phyloP scores from a whole-genome alignment of 1,139 yeast genomes.

The Hemisphaericaspora xylofermentans region DNA sequence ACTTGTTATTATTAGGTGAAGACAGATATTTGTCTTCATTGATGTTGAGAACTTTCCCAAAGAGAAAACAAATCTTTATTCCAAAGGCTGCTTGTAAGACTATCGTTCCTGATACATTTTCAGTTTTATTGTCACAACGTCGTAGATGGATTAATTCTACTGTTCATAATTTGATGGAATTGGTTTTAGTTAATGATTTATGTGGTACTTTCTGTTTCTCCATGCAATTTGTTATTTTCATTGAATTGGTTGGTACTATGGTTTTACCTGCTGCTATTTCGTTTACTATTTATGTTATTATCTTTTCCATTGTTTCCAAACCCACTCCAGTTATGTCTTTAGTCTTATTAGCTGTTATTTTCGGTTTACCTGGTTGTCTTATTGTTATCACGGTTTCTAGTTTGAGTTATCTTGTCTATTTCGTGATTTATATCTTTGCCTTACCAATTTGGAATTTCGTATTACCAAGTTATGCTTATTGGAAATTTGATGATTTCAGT shows the following conservation, averaged over 20 bases:
- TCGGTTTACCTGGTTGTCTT: conserved; percentile 87
- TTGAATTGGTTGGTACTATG: conserved; percentile 87
- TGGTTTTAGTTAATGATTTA: conserved; percentile 81
- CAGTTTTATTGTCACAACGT: conserved; percentile 85
- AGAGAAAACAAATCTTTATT: conserved; percentile 86
- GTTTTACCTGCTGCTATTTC: conserved; percentile 91
- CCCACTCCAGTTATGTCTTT: conserved; percentile 86
- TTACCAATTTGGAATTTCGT: conserved; percentile 95
- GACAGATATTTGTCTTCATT: conserved; percentile 86
- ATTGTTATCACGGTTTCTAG: conserved; percentile 89
- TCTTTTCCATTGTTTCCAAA: conserved; percentile 69
- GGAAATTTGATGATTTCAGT: conserved; percentile 97
- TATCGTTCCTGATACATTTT: conserved; percentile 80
- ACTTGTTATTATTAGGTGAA: conserved; percentile 85
- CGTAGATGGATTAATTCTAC: conserved; percentile 99
- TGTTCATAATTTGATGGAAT: conserved; percentile 90
- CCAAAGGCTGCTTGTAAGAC: conserved; percentile 97
- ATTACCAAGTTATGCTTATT: conserved; percentile 82
- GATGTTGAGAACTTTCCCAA: conserved; percentile 92
- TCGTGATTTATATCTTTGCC: conserved; percentile 75
- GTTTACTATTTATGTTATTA: conserved; percentile 80
- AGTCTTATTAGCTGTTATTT: conserved; percentile 72
- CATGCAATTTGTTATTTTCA: conserved; percentile 89
- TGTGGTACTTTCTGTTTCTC: conserved; percentile 98
- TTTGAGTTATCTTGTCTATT: conserved; percentile 74